These are phyloP conservation scores for Rasamsonia emersonii DNA, from an alignment of 2,329 filamentous ascomycete genomes.

Conservation along the genomic window DNA sequence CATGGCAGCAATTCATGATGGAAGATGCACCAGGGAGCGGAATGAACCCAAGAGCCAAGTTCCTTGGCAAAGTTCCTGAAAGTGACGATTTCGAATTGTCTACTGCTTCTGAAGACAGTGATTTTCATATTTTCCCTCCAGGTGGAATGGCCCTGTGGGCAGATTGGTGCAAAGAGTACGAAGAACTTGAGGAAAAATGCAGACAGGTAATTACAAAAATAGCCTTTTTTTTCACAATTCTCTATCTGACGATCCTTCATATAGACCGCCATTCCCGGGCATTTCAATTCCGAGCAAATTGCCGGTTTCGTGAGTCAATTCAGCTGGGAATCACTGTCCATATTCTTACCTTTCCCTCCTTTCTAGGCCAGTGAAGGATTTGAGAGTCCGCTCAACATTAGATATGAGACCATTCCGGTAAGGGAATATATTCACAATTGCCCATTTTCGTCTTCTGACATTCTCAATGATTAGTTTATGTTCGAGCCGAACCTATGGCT, in stretches of 20 bases:
- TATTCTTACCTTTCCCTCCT: no score
- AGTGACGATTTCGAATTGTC: neutral
- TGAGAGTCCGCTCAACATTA: slow-evolving; percentile 4
- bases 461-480: slow-evolving; percentile 3
- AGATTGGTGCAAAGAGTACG: slow-evolving; percentile 4
- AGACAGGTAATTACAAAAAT: slow-evolving; percentile 3
- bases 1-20: slow-evolving; percentile 6
- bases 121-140: slow-evolving; percentile 6
- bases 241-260: no score
- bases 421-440: neutral
- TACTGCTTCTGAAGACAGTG: neutral
- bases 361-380: neutral
- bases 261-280: slow-evolving; percentile 5
- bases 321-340: no score
- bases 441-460: slow-evolving; percentile 1
- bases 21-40: slow-evolving; percentile 6
- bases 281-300: no score
- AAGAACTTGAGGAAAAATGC: slow-evolving; percentile 2
- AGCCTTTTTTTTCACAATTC: no score
- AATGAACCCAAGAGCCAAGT: slow-evolving; percentile 6
- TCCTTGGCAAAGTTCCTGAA: slow-evolving; percentile 1
- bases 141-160: slow-evolving; percentile 5
- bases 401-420: slow-evolving; percentile 4
- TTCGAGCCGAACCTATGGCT: slow-evolving; percentile 6
- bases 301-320: no score